These are phyloP conservation scores for Borealophlyctis nickersoniae DNA, from an alignment of 192 early-diverging fungal species.

Conservation along the genomic window DNA sequence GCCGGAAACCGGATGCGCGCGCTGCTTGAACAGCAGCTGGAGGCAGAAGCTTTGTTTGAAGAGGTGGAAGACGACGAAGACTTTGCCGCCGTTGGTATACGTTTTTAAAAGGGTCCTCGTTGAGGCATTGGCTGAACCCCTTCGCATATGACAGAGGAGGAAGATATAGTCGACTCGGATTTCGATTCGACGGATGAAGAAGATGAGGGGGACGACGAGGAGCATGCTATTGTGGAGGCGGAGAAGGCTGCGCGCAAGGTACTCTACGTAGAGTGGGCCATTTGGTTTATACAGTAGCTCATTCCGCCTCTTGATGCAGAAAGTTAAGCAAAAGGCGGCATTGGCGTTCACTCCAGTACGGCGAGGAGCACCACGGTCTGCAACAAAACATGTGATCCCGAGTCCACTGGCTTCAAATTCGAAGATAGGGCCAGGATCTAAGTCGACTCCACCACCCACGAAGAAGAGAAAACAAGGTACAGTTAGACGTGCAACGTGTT, in stretches of 20 bases:
- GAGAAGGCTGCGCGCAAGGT: constrained; percentile 13
- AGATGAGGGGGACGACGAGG: constrained; percentile 20
- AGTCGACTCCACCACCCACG: not conserved
- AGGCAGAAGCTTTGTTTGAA: constrained; percentile 22
- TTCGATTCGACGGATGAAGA: constrained; percentile 33
- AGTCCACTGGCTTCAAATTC: not conserved
- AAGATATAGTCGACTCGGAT: constrained; percentile 35
- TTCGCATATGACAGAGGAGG: constrained; percentile 8
- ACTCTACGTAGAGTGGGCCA: not conserved
- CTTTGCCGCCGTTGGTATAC: constrained; percentile 16
- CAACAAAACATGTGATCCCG: not conserved
- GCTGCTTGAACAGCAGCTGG: constrained; percentile 17
- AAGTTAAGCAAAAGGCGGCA: not conserved
- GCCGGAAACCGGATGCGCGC: constrained; percentile 29
- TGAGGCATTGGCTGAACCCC: constrained; percentile 3
- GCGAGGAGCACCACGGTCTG: not conserved
- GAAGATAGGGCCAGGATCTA: not conserved
- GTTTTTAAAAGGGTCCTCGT: not conserved
- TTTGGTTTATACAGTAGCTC: not conserved
- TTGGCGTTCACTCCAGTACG: not conserved
- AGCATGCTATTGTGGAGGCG: constrained; percentile 7
- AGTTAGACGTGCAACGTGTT: too few relatives aligned
- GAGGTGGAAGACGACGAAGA: constrained; percentile 33
- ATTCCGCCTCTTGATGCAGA: not conserved
- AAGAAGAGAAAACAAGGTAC: not conserved